Percentiles rank a stretch among this genome's conserved stretches.
Evolutionary conservation across 2,329 filamentous ascomycete species (phyloP).

Genomic region (Xylogone sp.): DNA sequence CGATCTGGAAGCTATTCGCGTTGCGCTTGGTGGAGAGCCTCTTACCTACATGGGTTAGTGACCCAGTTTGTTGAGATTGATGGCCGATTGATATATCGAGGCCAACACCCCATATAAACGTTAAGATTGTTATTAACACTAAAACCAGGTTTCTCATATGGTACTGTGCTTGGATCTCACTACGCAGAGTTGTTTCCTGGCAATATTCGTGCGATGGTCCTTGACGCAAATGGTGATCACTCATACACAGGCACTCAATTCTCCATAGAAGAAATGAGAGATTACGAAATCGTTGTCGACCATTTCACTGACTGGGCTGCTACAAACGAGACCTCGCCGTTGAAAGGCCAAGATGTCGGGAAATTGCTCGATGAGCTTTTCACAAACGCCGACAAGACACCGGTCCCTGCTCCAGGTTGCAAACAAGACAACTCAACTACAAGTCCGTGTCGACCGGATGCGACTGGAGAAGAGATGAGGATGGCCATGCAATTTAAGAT

Average conservation of each 20-base stretch:
- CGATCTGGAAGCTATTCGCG: constrained; percentile 29
- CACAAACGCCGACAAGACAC: constrained; percentile 24
- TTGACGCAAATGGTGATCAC: constrained; percentile 42
- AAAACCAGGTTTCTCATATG: constrained; percentile 39
- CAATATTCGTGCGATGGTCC: constrained; percentile 35
- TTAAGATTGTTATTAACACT: no score
- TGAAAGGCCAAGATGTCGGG: constrained; percentile 28
- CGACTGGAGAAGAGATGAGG: no score
- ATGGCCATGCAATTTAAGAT: no score
- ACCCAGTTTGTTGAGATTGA: no score
- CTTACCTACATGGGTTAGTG: constrained; percentile 25
- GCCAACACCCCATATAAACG: no score
- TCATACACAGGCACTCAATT: constrained; percentile 31
- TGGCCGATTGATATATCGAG: no score
- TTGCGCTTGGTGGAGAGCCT: constrained; percentile 31
- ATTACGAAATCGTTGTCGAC: constrained; percentile 32
- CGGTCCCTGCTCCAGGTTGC: constrained; percentile 34
- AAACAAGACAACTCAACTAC: not conserved
- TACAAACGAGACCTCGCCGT: constrained; percentile 23
- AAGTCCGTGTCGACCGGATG: no score
- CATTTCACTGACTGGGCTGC: constrained; percentile 35
- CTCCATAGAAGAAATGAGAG: constrained; percentile 30
- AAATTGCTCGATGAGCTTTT: constrained; percentile 24
- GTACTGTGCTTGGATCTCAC: constrained; percentile 37
- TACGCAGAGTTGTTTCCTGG: constrained; percentile 42